These are phyloP conservation scores for Gyromitra esculenta DNA, from an alignment of 2,329 filamentous ascomycete species.

Conservation along the genomic window DNA sequence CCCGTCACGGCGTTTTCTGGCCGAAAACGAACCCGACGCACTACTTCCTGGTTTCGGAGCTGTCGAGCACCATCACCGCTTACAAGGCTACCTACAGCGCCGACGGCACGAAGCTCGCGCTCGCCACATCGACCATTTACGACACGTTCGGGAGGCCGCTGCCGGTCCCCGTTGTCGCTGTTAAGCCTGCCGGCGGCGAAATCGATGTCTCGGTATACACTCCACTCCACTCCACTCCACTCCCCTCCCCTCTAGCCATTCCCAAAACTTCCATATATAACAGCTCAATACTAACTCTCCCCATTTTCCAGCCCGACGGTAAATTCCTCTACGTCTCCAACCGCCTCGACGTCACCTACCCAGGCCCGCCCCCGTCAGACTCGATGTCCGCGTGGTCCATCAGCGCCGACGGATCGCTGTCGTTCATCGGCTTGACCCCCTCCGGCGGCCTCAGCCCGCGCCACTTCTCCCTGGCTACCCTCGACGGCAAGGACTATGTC, in stretches of 20 bases:
- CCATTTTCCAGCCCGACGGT: conserved; percentile 65
- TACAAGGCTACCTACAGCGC: conserved; percentile 68
- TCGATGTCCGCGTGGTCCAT: conserved; percentile 72
- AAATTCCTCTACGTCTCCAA: conserved; percentile 75
- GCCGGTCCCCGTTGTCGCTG: conserved; percentile 30
- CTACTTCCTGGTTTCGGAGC: conserved; percentile 71
- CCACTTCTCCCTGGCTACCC: conserved; percentile 72
- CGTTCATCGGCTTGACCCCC: conserved; percentile 68
- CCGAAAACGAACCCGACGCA: conserved; percentile 62
- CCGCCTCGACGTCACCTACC: conserved; percentile 70
- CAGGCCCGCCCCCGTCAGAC: conserved; percentile 65
- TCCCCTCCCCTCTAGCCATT: too few relatives aligned
- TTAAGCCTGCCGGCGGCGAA: conserved; percentile 66
- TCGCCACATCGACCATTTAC: conserved; percentile 60
- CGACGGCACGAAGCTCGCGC: conserved; percentile 57
- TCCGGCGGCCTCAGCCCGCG: conserved; percentile 73
- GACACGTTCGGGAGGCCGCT: conserved; percentile 56
- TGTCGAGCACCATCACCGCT: conserved; percentile 68
- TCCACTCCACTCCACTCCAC: too few relatives aligned
- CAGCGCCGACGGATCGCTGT: conserved; percentile 67
- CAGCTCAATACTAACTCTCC: conserved; percentile 37
- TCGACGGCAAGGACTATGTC: conserved; percentile 68
- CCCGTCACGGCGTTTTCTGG: conserved; percentile 72
- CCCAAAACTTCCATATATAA: background rate
- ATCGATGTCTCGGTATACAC: conserved; percentile 68